Evolutionary conservation across 129 eudicot genomes (phyloP).

Genomic region (Artemisia tridentata): DNA sequence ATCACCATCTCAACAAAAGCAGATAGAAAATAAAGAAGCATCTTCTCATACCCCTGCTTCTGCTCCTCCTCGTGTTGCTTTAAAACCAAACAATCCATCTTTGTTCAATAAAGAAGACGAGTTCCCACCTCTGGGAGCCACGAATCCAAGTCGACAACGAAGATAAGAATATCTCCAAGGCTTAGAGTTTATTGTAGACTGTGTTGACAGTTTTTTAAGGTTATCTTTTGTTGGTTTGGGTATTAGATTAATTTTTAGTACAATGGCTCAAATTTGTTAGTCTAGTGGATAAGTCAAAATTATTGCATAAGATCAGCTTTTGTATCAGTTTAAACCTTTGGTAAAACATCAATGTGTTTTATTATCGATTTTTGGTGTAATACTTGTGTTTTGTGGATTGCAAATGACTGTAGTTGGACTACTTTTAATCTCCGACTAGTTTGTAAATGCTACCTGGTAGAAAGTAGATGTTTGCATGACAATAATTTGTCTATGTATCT

Average conservation of each 20-base stretch:
- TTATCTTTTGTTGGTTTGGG: conserved; percentile 2
- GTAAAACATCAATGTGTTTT: too few relatives aligned
- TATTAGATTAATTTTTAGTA: background rate
- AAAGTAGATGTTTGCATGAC: too few relatives aligned
- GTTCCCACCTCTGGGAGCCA: conserved; percentile 48
- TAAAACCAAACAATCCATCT: background rate
- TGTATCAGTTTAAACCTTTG: too few relatives aligned
- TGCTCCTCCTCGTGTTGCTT: conserved; percentile 2
- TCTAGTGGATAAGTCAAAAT: too few relatives aligned
- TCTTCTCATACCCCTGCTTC: conserved; percentile 1
- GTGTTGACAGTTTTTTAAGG: background rate
- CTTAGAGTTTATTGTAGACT: background rate
- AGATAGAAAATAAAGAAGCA: conserved; percentile 8
- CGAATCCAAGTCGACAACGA: conserved; percentile 18
- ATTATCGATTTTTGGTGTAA: too few relatives aligned
- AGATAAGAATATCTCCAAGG: conserved; percentile 24
- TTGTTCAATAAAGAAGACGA: conserved; percentile 31
- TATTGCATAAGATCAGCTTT: too few relatives aligned
- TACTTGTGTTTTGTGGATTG: too few relatives aligned
- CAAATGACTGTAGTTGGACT: too few relatives aligned
- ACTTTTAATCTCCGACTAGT: too few relatives aligned
- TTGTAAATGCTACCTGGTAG: too few relatives aligned
- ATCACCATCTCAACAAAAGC: conserved; percentile 30
- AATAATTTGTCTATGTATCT: too few relatives aligned
- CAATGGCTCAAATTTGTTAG: too few relatives aligned